Evolutionary conservation across 768 basidiomycete species (phyloP), one percentile per base, ranked within the genome.

Genomic region (Hypsizygus marmoreus): DNA sequence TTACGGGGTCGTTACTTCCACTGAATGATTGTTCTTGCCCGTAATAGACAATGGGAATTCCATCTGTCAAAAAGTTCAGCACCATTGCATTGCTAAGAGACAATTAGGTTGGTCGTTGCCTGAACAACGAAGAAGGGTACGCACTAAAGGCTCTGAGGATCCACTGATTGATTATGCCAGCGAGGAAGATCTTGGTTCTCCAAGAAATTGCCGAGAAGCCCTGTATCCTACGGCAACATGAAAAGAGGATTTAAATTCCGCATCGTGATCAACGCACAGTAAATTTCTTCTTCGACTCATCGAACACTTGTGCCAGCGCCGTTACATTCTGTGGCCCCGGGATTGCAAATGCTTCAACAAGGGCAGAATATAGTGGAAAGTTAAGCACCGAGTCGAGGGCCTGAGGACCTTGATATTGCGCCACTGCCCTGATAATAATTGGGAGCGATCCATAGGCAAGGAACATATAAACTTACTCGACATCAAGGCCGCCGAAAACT

Each of bases 21-120:
- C 65, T 69, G 61, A 87, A 84, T 30, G 73, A 68, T 60, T 90
- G 88, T 56, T 91, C 89, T 64, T 88, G 86, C 1, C 89, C 88
- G 49, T 88, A 88, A 61, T 91, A 91, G 9, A 88, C 77, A 48
- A 91, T 81, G 0, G 89, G 88, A 53, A 89, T 88, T n/a, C 88
- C 88, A 47, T 90, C 88, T 38, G 79, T 77, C 79, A 90, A 81
- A 63, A 87, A 90, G 46, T 69, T 82, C 56, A 86, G 80, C 7
- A 80, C 68, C 81, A 90, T 82, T 11, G 86, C 84, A 61, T 90
- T 90, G 56, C 82, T 85, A 33, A 30, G 32, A 4, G 28, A 53
- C 13, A 23, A 14, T 26, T 23, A 39, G 26, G 16, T n/a, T n/a
- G 6, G 39, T 22, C 39, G 30, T 14, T 24, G 23, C 32, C 37